Evolutionary conservation across 2,329 filamentous ascomycete genomes (phyloP), one percentile per base, ranked within the genome.

Genomic region (Cladosporium sp.): DNA sequence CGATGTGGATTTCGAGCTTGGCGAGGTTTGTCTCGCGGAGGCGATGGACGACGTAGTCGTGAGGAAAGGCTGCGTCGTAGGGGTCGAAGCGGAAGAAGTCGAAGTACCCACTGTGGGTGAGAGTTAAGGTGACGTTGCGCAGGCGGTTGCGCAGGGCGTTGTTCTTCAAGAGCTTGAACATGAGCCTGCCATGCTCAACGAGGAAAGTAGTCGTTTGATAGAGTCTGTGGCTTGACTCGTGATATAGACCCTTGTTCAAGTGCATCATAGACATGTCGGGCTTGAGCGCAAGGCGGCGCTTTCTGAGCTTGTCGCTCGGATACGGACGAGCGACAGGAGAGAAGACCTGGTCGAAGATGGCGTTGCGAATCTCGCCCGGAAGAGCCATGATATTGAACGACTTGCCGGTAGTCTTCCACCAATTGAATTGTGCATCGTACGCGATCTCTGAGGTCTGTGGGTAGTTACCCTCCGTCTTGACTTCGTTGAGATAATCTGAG

Each of bases 61-160:
- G 10, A 33, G 28, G 34, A 19, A 28, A 22, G 8, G 34, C 28
- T 32, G 19, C 9, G 35, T 11, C 14, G 34, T 37, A 10, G 2
- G 14, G 9, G 11, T 51, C 37, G 16, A 56, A 54, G 32, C 61
- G 59, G 52, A 67, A 67, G 10, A 66, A 41, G 3, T 54, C 19
- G 42, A 65, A 37, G 49, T 56, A 64, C 3, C 58, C 52, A 1
- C 50, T 11, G 45, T 63, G 61, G 7, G 43, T 43, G 2, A 65
- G 49, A 2, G 55, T 43, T 4, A 68, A 46, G 10, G 61, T 55
- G 7, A 68, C 46, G 7, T 54, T 45, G 9, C 51, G 61, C 31
- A 68, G 42, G 14, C 50, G 38, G 1, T 46, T n/a, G 3, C 32
- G n/a, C 5, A 55, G 54, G 4, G 33, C 13, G 3, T 34, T 11